Conservation (phyloP, 495 filamentous ascomycete species). For the Xylaria bambusicola region DNA sequence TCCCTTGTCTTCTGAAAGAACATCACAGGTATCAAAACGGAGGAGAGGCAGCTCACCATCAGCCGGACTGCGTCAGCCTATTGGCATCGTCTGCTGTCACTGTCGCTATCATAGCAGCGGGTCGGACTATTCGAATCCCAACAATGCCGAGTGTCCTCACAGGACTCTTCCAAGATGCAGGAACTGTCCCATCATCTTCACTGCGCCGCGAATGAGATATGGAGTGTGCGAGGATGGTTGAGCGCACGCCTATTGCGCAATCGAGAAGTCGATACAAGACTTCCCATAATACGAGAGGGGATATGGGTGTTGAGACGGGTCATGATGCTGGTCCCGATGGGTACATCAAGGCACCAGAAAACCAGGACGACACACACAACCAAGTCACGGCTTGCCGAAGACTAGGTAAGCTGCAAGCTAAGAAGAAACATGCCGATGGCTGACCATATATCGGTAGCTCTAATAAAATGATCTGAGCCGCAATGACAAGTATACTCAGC, state of each 20-base stretch:
- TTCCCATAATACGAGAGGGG: no score
- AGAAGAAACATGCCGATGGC: no score
- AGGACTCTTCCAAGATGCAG: background rate
- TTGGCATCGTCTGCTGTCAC: slow-evolving; percentile 15
- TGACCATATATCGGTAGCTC: no score
- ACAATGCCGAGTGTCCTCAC: background rate
- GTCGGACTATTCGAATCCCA: slow-evolving; percentile 11
- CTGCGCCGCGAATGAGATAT: background rate
- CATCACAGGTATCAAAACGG: background rate
- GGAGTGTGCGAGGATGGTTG: background rate
- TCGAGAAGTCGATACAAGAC: no score
- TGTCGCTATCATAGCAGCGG: slow-evolving; percentile 15
- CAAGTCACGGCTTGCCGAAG: no score
- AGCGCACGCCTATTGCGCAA: no score
- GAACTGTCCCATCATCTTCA: slow-evolving; percentile 14
- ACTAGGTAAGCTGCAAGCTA: background rate
- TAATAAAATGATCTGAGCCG: no score
- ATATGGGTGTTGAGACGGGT: no score
- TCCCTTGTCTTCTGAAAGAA: background rate
- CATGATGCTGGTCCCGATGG: no score
- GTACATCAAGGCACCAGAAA: no score
- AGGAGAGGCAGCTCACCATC: background rate
- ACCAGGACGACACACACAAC: no score
- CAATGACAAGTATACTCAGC: no score
- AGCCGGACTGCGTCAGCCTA: slow-evolving; percentile 8